Conservation (phyloP, 495 filamentous ascomycete genomes). For the Penicillium canariense region DNA sequence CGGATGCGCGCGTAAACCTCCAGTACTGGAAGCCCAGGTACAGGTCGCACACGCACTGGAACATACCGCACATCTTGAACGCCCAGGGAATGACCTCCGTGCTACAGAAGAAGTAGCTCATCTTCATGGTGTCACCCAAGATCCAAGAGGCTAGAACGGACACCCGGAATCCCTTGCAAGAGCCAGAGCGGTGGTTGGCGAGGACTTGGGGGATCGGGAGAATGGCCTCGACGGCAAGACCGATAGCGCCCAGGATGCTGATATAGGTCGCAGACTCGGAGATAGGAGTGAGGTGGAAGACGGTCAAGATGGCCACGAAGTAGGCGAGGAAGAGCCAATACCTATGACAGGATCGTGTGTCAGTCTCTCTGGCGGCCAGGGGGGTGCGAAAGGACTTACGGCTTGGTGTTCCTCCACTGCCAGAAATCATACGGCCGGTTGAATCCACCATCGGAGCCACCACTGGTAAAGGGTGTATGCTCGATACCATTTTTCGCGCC, state of each 20-base stretch:
- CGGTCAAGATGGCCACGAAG: constrained; percentile 61
- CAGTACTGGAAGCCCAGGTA: constrained; percentile 84
- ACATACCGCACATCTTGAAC: constrained; percentile 89
- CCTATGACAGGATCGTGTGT: constrained; percentile 36
- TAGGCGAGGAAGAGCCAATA: constrained; percentile 87
- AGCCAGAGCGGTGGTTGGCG: constrained; percentile 70
- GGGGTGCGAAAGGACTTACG: constrained; percentile 48
- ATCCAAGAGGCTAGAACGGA: constrained; percentile 88
- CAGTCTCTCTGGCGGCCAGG: background rate
- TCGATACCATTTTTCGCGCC: constrained; percentile 53
- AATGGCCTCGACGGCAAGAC: constrained; percentile 84
- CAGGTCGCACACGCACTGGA: constrained; percentile 83
- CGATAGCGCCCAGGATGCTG: constrained; percentile 69
- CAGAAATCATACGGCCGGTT: constrained; percentile 85
- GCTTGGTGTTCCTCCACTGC: constrained; percentile 82
- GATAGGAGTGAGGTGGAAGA: constrained; percentile 68
- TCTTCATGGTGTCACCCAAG: constrained; percentile 90
- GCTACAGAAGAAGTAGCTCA: constrained; percentile 86
- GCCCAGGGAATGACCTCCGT: constrained; percentile 70
- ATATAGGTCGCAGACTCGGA: constrained; percentile 65
- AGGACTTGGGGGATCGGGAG: constrained; percentile 89
- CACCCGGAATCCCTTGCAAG: constrained; percentile 86
- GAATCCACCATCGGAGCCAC: constrained; percentile 21
- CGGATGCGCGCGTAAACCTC: constrained; percentile 65
- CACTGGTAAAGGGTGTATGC: constrained; percentile 44